Conservation (phyloP, 108 stramenopile species). For the Pseudonitzschia delicatissima region DNA sequence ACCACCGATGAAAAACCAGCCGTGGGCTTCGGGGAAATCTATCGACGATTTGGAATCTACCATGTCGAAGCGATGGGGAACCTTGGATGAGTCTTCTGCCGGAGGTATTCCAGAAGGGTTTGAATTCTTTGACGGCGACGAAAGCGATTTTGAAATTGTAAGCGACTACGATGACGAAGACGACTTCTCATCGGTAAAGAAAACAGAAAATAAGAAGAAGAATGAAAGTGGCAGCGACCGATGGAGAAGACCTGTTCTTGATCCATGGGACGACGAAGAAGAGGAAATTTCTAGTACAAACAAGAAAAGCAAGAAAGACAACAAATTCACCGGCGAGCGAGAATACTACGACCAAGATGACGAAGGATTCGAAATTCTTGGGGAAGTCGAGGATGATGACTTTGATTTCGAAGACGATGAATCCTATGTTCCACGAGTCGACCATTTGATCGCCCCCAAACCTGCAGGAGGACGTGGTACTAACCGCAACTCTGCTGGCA, state of each 20-base stretch:
- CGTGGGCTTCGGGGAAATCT: slow-evolving; percentile 47
- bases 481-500: slow-evolving; percentile 8
- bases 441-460: slow-evolving; percentile 51
- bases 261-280: slow-evolving; percentile 24
- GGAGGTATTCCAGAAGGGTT: slow-evolving; percentile 5
- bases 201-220: slow-evolving; percentile 7
- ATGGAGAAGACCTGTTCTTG: slow-evolving; percentile 17
- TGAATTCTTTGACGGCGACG: slow-evolving; percentile 14
- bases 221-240: slow-evolving; percentile 1
- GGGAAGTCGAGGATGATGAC: slow-evolving; percentile 17
- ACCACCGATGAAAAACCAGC: slow-evolving; percentile 3
- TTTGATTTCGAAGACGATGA: slow-evolving; percentile 44
- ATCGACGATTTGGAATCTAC: slow-evolving; percentile 74
- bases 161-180: not conserved
- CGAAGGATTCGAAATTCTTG: slow-evolving; percentile 33
- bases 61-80: slow-evolving; percentile 68
- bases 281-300: not conserved
- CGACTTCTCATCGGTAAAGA: not conserved
- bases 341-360: slow-evolving; percentile 44
- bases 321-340: slow-evolving; percentile 4
- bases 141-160: slow-evolving; percentile 12
- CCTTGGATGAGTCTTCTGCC: slow-evolving; percentile 19
- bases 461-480: slow-evolving; percentile 54
- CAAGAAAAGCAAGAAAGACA: not conserved
- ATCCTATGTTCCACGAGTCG: slow-evolving; percentile 13